These are phyloP conservation scores for Debaryomyces subglobosus DNA, from an alignment of 1,139 yeast species.

Conservation along the genomic window DNA sequence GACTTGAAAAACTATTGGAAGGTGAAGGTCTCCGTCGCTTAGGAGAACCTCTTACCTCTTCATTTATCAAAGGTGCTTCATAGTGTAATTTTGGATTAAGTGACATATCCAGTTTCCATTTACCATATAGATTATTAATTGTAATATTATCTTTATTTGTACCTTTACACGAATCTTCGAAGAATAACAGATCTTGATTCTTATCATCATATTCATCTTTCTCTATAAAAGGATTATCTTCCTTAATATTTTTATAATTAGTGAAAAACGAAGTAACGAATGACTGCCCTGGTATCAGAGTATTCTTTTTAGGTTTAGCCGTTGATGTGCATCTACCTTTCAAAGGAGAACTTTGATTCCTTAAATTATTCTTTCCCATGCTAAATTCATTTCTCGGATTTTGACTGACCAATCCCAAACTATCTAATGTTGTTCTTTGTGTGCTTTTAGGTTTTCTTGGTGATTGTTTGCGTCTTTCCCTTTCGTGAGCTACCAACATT, in stretches of 20 bases:
- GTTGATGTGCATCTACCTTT: background rate
- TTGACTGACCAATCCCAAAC: background rate
- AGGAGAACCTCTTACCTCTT: background rate
- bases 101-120: background rate
- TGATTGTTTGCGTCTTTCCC: background rate
- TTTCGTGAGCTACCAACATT: background rate
- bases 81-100: background rate
- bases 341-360: background rate
- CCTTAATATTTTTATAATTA: background rate
- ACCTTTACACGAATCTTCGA: background rate
- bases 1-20: background rate
- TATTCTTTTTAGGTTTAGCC: background rate
- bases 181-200: background rate
- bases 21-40: background rate
- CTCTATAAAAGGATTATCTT: conserved; percentile 8
- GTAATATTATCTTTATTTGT: background rate
- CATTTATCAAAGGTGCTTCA: background rate
- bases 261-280: conserved; percentile 8
- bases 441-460: background rate
- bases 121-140: background rate
- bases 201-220: background rate
- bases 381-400: background rate
- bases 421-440: conserved; percentile 6
- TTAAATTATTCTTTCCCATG: background rate
- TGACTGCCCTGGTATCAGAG: conserved; percentile 1